A percentile compares a stretch with the other conserved stretches of the same genome.
These are phyloP conservation scores for Globisporangium iwayamae DNA, from an alignment of 352 stramenopile species.

Conservation along the genomic window DNA sequence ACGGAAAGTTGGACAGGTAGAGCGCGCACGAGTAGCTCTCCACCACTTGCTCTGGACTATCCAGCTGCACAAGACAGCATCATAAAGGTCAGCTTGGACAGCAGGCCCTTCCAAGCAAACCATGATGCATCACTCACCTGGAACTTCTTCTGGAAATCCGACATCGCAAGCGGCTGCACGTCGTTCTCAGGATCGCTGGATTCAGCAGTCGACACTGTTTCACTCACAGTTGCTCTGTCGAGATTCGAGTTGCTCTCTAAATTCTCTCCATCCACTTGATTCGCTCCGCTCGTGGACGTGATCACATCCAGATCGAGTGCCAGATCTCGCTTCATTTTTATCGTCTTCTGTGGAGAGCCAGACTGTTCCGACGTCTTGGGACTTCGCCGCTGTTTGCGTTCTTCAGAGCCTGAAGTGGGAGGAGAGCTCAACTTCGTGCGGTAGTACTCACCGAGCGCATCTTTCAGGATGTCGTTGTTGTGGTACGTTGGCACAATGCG, in stretches of 20 bases:
- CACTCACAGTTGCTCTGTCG: conserved; percentile 4
- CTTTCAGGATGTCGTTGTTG: conserved; percentile 46
- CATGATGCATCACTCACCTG: conserved; percentile 34
- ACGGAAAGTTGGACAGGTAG: conserved; percentile 78
- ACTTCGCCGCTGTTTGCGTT: conserved; percentile 13
- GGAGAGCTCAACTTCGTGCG: conserved; percentile 17
- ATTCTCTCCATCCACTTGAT: neutral
- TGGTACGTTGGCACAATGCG: conserved; percentile 43
- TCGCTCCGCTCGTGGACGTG: neutral
- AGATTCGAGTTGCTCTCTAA: neutral
- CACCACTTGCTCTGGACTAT: conserved; percentile 71
- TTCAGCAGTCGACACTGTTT: conserved; percentile 8
- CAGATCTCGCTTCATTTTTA: conserved; percentile 3
- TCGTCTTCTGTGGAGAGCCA: conserved; percentile 5
- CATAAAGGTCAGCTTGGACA: neutral
- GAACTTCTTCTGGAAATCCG: conserved; percentile 83
- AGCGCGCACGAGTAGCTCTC: conserved; percentile 83
- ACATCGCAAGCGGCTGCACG: conserved; percentile 43
- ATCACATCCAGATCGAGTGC: conserved; percentile 17
- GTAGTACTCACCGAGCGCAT: conserved; percentile 51
- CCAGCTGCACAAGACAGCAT: conserved; percentile 30
- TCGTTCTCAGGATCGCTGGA: conserved; percentile 29
- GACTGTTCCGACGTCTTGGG: conserved; percentile 5
- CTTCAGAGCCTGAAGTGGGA: conserved; percentile 10
- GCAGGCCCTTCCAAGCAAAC: neutral